Evolutionary conservation across 2,329 filamentous ascomycete genomes (phyloP), one percentile per base, ranked within the genome.

Genomic region (Colletotrichum viniferum): DNA sequence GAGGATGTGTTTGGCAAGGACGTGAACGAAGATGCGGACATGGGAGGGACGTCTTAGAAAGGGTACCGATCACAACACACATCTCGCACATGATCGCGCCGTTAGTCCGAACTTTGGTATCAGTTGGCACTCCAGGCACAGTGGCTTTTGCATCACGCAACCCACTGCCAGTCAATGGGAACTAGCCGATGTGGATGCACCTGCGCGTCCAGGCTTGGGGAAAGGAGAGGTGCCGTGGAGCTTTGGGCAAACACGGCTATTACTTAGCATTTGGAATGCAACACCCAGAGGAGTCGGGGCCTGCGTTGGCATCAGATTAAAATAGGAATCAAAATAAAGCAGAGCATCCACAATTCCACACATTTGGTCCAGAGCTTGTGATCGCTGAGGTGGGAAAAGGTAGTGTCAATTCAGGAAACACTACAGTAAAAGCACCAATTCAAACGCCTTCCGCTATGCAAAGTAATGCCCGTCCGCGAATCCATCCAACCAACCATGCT

Each of bases 1-100:
- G 90, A 90, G 67, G 90, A 92, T 78, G 85, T 91, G 62, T 90
- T 90, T 73, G 89, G 86, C 4, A 87, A 87, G 56, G 88, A 90
- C 78, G 87, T 86, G 64, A 89, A 90, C 77, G 87, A 91, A 81
- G 91, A 92, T 66, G 89, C 91, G 86, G 90, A 87, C 28, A 78
- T 77, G 77, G 77, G 64, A 62, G 77, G 68, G 38, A 73, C 73
- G 18, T 69, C 73, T 24, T 73, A 73, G 69, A 60, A 64, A 69
- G 34, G 32, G 3, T 12, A 9, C n/a, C 32, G 28, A n/a, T 32
- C 55, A 26, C 16, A 21, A 18, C 4, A 26, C 55, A 58, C 8
- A 21, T 26, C 61, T 18, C 34, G 34, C 18, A 63, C 61, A 43
- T 24, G 18, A 26, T 38, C 61, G n/a, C 43, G 43, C 43, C n/a